phyloP scores from a whole-genome alignment of 129 eudicot species.

The Tagetes erecta region DNA sequence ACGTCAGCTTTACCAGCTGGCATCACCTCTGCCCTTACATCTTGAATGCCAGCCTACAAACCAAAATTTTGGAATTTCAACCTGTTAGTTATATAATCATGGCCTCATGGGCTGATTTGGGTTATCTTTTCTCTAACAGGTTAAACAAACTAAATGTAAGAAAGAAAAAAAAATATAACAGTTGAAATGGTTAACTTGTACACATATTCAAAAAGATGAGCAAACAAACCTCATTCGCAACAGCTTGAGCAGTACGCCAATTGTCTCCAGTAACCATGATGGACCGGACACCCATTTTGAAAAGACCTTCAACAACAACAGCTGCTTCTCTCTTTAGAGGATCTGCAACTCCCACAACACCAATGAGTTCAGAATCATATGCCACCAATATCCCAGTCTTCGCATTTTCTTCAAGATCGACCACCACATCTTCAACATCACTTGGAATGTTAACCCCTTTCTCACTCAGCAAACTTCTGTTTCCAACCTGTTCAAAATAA shows the following conservation, averaged over 20 bases:
- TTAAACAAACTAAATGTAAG: not conserved
- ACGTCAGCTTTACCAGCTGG: conserved; percentile 97
- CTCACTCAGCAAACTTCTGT: conserved; percentile 72
- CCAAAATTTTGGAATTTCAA: not conserved
- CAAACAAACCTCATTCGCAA: conserved; percentile 74
- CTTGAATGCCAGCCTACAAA: conserved; percentile 76
- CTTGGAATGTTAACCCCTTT: conserved; percentile 50
- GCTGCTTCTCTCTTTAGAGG: conserved; percentile 94
- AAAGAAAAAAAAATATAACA: not conserved
- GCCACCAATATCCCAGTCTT: conserved; percentile 81
- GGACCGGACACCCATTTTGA: conserved; percentile 83
- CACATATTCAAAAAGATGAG: not conserved
- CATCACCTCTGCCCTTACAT: conserved; percentile 87
- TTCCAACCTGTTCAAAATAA: conserved; percentile 62
- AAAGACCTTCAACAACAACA: conserved; percentile 80
- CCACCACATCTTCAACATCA: conserved; percentile 58
- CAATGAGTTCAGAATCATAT: conserved; percentile 54
- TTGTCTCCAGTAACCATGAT: conserved; percentile 98
- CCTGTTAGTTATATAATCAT: not conserved
- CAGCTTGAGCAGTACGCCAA: conserved; percentile 91
- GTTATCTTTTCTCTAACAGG: not conserved
- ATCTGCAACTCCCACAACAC: conserved; percentile 85
- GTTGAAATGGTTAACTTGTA: not conserved
- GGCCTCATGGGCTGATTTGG: not conserved
- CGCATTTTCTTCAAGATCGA: conserved; percentile 87